phyloP scores from a whole-genome alignment of 1,284 basidiomycete species.

The Porogramme epimiltina region DNA sequence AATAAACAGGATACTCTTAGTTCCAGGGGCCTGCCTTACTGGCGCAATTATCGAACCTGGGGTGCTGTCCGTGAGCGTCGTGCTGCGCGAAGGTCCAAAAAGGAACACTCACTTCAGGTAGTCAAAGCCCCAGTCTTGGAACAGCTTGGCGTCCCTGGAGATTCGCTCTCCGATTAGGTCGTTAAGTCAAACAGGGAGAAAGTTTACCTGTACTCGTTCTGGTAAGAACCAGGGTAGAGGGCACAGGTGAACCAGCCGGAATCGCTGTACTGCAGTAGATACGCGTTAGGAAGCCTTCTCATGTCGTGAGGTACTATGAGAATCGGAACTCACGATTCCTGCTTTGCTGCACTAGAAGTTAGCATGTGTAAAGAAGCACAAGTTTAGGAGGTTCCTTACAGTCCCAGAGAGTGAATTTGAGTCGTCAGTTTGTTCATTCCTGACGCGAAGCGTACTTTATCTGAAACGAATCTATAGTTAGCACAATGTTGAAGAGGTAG shows the following conservation, averaged over 20 bases:
- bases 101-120: slow-evolving; percentile 43
- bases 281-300: neutral
- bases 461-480: slow-evolving; percentile 15
- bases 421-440: slow-evolving; percentile 50
- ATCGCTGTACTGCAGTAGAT: slow-evolving; percentile 44
- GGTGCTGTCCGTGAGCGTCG: no score
- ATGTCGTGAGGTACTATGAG: neutral
- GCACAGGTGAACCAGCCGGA: slow-evolving; percentile 57
- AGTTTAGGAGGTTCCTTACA: slow-evolving; percentile 34
- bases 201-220: slow-evolving; percentile 43
- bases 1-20: neutral
- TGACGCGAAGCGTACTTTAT: slow-evolving; percentile 37
- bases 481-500: neutral
- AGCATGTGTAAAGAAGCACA: neutral
- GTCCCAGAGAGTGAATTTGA: slow-evolving; percentile 46
- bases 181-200: neutral
- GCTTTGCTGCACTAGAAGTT: slow-evolving; percentile 37
- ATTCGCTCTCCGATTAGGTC: no score
- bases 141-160: slow-evolving; percentile 44
- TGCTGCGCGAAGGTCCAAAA: neutral
- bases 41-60: slow-evolving; percentile 52
- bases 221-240: slow-evolving; percentile 52
- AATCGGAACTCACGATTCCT: slow-evolving; percentile 30
- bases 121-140: slow-evolving; percentile 55
- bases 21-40: slow-evolving; percentile 30